These are phyloP conservation scores for Scheffersomyces illinoinensis DNA, from an alignment of 1,139 yeast species.

Conservation along the genomic window DNA sequence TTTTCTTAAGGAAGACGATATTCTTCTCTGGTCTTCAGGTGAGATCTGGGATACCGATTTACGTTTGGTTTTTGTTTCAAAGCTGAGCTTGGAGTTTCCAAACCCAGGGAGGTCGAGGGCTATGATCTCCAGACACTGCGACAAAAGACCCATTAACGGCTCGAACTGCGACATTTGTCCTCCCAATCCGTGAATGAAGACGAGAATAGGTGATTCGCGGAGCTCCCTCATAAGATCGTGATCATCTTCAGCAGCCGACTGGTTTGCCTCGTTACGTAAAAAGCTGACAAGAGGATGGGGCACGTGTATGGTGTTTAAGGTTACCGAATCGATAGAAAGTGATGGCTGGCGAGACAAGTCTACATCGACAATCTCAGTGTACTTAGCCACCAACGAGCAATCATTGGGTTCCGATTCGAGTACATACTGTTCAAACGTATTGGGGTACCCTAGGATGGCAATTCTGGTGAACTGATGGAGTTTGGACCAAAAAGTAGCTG, in stretches of 20 bases:
- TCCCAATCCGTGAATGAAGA: constrained; percentile 74
- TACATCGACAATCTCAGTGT: constrained; percentile 37
- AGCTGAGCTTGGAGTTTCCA: constrained; percentile 51
- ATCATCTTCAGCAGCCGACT: constrained; percentile 17
- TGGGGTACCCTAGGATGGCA: constrained; percentile 22
- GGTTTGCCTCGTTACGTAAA: constrained; percentile 39
- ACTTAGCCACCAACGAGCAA: constrained; percentile 55
- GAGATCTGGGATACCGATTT: constrained; percentile 26
- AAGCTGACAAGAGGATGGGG: constrained; percentile 56
- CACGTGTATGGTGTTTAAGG: constrained; percentile 46
- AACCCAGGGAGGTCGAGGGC: constrained; percentile 77
- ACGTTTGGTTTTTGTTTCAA: constrained; percentile 10
- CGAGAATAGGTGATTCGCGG: constrained; percentile 53
- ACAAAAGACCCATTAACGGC: constrained; percentile 59
- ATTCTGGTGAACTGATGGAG: constrained; percentile 27
- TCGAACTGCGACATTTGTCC: constrained; percentile 79
- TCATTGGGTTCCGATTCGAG: constrained; percentile 51
- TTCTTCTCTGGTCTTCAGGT: constrained; percentile 23
- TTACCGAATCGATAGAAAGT: constrained; percentile 34
- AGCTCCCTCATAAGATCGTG: constrained; percentile 36
- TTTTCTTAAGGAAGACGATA: constrained; percentile 29
- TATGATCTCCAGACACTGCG: constrained; percentile 65
- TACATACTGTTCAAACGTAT: constrained; percentile 43
- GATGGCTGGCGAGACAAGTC: constrained; percentile 24
- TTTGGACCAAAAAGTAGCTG: constrained; percentile 24